phyloP scores from a whole-genome alignment of 345 rosid genomes.

The Arabis hirsuta region DNA sequence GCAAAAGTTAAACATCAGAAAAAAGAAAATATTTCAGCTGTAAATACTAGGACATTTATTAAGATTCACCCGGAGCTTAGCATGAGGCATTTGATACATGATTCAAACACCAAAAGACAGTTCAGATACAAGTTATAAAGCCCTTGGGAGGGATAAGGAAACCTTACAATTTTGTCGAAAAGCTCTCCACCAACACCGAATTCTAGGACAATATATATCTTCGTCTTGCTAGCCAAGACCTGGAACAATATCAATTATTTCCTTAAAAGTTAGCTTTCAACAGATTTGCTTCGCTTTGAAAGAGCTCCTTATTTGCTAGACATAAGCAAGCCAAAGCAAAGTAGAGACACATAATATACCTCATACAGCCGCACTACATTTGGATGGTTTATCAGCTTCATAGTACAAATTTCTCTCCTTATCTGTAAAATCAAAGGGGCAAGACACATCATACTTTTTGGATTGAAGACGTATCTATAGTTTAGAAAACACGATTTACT shows the following conservation, averaged over 20 bases:
- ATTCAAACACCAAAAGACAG: slow-evolving; percentile 4
- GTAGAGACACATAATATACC: slow-evolving; percentile 51
- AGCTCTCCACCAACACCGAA: slow-evolving; percentile 80
- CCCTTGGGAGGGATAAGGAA: slow-evolving; percentile 5
- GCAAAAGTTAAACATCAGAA: slow-evolving; percentile 10
- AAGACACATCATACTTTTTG: slow-evolving; percentile 20
- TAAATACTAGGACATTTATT: background rate
- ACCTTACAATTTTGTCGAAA: slow-evolving; percentile 80
- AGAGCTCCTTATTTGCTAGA: background rate
- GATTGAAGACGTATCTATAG: slow-evolving; percentile 6
- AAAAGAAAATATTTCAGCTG: background rate
- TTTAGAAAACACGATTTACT: background rate
- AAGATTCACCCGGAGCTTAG: background rate
- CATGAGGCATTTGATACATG: slow-evolving; percentile 8
- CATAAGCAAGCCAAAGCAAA: background rate
- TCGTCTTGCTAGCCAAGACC: slow-evolving; percentile 85
- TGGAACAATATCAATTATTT: slow-evolving; percentile 36
- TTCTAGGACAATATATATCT: slow-evolving; percentile 72
- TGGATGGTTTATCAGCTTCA: slow-evolving; percentile 96
- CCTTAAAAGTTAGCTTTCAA: slow-evolving; percentile 5
- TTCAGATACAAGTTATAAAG: slow-evolving; percentile 4
- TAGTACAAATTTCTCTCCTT: slow-evolving; percentile 83
- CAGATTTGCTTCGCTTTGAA: background rate
- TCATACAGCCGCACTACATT: slow-evolving; percentile 83
- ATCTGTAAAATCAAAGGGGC: slow-evolving; percentile 58